phyloP scores from a whole-genome alignment of 306 rosid species.

The Boehmeria nivea region DNA sequence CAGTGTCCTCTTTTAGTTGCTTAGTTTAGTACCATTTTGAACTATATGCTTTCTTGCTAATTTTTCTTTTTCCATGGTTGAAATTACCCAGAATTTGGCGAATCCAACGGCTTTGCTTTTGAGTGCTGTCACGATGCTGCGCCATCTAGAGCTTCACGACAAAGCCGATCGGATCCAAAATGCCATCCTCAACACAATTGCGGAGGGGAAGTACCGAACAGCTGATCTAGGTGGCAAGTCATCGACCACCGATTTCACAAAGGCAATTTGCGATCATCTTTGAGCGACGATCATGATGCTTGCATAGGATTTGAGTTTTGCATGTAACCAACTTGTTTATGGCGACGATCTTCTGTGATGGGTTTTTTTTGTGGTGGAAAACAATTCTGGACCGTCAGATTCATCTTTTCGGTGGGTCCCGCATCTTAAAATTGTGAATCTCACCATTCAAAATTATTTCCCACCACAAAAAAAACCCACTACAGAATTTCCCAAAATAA shows the following conservation, averaged over 20 bases:
- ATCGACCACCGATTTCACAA: constrained; percentile 65
- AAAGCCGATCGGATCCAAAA: constrained; percentile 73
- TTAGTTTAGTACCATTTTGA: no score
- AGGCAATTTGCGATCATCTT: constrained; percentile 78
- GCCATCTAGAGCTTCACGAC: constrained; percentile 72
- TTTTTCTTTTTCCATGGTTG: no score
- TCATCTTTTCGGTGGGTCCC: no score
- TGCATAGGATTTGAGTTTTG: constrained; percentile 6
- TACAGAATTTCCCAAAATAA: no score
- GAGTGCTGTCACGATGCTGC: constrained; percentile 83
- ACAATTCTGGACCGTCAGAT: no score
- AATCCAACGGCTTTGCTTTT: constrained; percentile 93
- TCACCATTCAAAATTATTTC: no score
- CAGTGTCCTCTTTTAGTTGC: no score
- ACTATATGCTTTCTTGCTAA: no score
- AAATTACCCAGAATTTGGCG: constrained; percentile 61
- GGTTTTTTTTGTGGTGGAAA: no score
- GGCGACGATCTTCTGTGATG: no score
- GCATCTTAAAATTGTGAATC: no score
- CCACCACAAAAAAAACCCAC: no score
- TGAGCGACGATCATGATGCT: constrained; percentile 37
- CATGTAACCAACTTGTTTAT: constrained; percentile 15
- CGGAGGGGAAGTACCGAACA: constrained; percentile 88
- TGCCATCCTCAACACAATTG: constrained; percentile 76
- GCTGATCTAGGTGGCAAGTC: constrained; percentile 94